phyloP scores from a whole-genome alignment of 176 grass and related monocot genomes.

The Oryza australiensis region DNA sequence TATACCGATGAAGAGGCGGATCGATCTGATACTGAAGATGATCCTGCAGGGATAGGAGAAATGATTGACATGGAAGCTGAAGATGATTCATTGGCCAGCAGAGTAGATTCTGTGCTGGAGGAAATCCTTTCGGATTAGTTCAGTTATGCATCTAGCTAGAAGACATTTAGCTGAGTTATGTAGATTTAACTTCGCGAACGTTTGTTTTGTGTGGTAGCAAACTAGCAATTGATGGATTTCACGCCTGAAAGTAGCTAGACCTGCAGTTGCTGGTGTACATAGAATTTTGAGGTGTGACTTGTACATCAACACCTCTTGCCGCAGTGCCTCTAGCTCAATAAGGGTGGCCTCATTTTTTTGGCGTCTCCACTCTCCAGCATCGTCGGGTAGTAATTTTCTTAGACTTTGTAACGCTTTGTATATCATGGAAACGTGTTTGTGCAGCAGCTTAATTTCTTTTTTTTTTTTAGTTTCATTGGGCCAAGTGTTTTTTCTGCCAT shows the following conservation, averaged over 20 bases:
- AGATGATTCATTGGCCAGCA: constrained; percentile 24
- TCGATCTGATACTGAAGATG: constrained; percentile 56
- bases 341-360: constrained; percentile 14
- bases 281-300: constrained; percentile 24
- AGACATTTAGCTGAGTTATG: constrained; percentile 26
- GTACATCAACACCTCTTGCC: constrained; percentile 15
- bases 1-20: constrained; percentile 50
- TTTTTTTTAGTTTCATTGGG: not conserved
- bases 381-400: not conserved
- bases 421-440: constrained; percentile 18
- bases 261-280: constrained; percentile 39
- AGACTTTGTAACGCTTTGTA: not conserved
- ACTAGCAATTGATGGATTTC: constrained; percentile 14
- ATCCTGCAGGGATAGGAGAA: constrained; percentile 19
- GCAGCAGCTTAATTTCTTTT: not conserved
- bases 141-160: not conserved
- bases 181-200: constrained; percentile 25
- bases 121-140: constrained; percentile 65
- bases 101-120: constrained; percentile 52
- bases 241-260: constrained; percentile 27
- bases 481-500: not conserved
- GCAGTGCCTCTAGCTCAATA: not conserved
- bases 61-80: constrained; percentile 29
- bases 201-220: constrained; percentile 38
- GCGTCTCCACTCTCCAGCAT: not conserved